Base-by-base conservation (phyloP, 1,284 basidiomycete species). In the Psilocybe mexicana region DNA sequence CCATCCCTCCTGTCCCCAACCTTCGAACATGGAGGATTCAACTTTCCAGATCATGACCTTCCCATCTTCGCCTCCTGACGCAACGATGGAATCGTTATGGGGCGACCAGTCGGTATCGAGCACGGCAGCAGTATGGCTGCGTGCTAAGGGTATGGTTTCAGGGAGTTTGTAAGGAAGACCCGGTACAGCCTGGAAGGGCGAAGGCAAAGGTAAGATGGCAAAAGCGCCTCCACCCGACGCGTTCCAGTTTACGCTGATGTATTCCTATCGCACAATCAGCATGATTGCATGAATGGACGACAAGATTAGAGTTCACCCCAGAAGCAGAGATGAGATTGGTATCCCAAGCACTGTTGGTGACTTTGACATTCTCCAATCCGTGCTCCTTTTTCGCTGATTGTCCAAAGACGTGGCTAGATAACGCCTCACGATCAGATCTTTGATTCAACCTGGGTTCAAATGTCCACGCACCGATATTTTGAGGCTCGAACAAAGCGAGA, bases 71-170 rank as follows among this genome's bases (percentile, higher is more conserved):
- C 90, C 93, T 12, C 84, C 92, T 0, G 93, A 96, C 2, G 92
- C 95, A 62, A 98, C 90, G 68, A 97, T 80, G 14, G 84, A 80
- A 75, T 98, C 96, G 70, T 96, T 89, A 72, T 97, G 95, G 0
- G 96, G 96, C 0, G 92, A 94, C 93, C 95, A 99, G 66, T 93
- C 93, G 0, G 96, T 98, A 75, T 98, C 96, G 52, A 98, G 89
- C n/a, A 94, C 92, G 36, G 90, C 77, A 0, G 87, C 92, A 6
- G 88, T 88, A 72, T 92, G 89, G 33, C 89, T 92, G 58, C 96
- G 88, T 25, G 94, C 94, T 49, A 99, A 85, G 0, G 96, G 96
- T 54, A 98, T 85, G 66, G 92, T 84, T 70, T 99, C 96, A 2
- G 95, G 96, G 33, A 98, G 83, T 74, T 96, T 95, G 70, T 82